Conservation (phyloP, 192 early-diverging fungal genomes). For the Gryganskiella cystojenkinii region DNA sequence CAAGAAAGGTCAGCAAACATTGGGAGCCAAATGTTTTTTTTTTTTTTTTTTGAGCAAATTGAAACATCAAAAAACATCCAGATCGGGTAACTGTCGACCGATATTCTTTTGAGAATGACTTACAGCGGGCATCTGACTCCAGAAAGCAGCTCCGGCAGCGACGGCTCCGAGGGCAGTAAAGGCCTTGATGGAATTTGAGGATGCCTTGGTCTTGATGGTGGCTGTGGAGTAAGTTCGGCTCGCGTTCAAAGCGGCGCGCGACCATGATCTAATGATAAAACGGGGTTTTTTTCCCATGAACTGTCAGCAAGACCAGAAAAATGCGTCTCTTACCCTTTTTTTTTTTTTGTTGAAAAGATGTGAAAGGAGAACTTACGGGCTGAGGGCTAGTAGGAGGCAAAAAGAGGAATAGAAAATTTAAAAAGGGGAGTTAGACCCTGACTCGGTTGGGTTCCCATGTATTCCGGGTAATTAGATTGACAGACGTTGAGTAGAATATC, state of each 20-base stretch:
- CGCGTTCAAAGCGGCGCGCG: conserved; percentile 7
- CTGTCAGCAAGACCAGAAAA: too few species aligned
- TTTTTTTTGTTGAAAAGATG: too few species aligned
- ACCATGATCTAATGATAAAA: conserved; percentile 44
- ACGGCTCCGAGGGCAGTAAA: conserved; percentile 19
- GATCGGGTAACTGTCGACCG: too few species aligned
- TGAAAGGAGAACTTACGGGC: too few species aligned
- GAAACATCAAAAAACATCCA: neutral
- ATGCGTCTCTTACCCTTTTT: too few species aligned
- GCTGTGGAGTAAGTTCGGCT: conserved; percentile 21
- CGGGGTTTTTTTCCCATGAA: neutral
- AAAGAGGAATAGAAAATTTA: too few species aligned
- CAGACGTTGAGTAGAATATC: neutral
- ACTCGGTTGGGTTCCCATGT: too few species aligned
- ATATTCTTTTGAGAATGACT: conserved; percentile 13
- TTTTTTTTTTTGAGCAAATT: neutral
- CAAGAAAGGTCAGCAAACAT: neutral
- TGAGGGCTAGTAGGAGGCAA: too few species aligned
- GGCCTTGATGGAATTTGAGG: conserved; percentile 4
- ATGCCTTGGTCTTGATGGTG: neutral
- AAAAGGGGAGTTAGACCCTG: too few species aligned
- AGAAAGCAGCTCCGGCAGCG: conserved; percentile 31
- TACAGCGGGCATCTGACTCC: conserved; percentile 42
- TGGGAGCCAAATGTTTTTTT: neutral
- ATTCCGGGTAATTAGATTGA: too few species aligned